Percentiles rank a stretch among this genome's conserved stretches.
phyloP scores from a whole-genome alignment of 129 eudicot genomes.

The Daucus carota region DH1_v3.0 NC_030383.2:14112501-14113000 shows the following conservation, averaged over 20 bases:
- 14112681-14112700: neutral
- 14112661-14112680: neutral
- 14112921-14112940: neutral
- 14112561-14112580: conserved; percentile 28
- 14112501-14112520: conserved; percentile 78
- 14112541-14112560: conserved; percentile 91
- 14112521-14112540: conserved; percentile 63
- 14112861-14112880: no score
- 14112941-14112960: neutral
- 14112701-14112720: no score
- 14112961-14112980: neutral
- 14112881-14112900: neutral
- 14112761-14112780: no score
- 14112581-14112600: neutral
- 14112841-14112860: no score
- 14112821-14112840: no score
- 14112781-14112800: neutral
- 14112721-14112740: no score
- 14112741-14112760: no score
- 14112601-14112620: neutral
- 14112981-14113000: neutral
- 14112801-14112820: no score
- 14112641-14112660: neutral
- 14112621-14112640: neutral
- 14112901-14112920: neutral